Conservation (phyloP, 2,329 filamentous ascomycete species). For the Penicillium sp. region DNA sequence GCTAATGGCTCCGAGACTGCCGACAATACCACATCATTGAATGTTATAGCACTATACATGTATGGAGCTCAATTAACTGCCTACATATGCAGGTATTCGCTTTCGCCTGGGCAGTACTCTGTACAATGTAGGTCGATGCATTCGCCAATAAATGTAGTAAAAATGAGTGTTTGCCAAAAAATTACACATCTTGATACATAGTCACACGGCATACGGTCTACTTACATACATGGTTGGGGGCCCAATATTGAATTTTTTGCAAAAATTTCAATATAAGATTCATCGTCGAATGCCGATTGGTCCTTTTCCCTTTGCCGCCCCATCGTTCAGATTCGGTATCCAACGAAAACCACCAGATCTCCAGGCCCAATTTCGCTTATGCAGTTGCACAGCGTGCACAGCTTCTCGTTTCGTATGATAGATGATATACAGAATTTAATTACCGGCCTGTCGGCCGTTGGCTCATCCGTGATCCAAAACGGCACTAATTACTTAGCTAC, state of each 20-base stretch:
- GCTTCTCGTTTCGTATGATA: too few species aligned
- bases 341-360: constrained; percentile 29
- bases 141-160: too few species aligned
- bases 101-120: too few species aligned
- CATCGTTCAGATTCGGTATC: constrained; percentile 15
- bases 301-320: constrained; percentile 6
- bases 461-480: background rate
- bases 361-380: constrained; percentile 36
- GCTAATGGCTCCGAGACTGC: background rate
- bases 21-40: background rate
- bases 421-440: background rate
- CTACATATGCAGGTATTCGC: too few species aligned
- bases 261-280: constrained; percentile 19
- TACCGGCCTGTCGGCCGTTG: background rate
- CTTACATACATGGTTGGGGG: background rate
- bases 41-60: too few species aligned
- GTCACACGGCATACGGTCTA: background rate
- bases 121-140: too few species aligned
- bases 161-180: too few species aligned
- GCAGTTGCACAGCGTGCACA: background rate
- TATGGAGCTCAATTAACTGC: too few species aligned
- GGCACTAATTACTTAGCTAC: background rate
- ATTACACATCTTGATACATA: background rate
- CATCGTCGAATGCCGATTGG: constrained; percentile 22
- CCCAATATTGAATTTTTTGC: constrained; percentile 2